Evolutionary conservation across 805 yeast genomes (phyloP), one percentile per base, ranked within the genome.

Genomic region (Cyberlindnera lachancei): DNA sequence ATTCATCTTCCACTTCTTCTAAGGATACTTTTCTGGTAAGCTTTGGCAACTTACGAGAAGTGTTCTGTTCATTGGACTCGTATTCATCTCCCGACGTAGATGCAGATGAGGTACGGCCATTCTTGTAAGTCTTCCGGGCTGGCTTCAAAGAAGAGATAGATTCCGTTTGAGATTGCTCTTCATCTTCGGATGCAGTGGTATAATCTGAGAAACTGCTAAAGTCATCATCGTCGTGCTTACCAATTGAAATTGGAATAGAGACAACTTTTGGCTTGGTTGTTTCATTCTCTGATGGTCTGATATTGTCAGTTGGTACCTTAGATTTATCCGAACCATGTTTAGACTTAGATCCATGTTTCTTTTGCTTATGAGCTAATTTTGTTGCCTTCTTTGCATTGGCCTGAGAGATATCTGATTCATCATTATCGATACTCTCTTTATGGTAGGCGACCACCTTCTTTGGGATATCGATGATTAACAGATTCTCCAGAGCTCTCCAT

Each of bases 1-100:
- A 35, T 28, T 45, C 48, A 38, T 45, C 50, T 18, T 44, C 46
- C 22, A 45, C 48, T 30, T 45, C 50, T 25, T 45, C 50, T 6
- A 45, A 14, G 4, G 48, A 37, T 9, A 44, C 50, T 18, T 26
- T 45, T 39, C 38, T 45, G 2, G 31, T 41, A 22, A 45, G 25
- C 25, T 45, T 45, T 26, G 50, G 46, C n/a, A 44, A 25, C 22
- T 33, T 35, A 15, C 10, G 7, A 33, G 21, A 7, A 25, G 21
- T 15, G n/a, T n/a, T n/a, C 23, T 30, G 23, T 11, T 33, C 37
- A 11, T 10, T 3, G 6, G 35, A 36, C 12, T 26, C 28, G 13
- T 5, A 6, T 15, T 36, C 35, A 15, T 27, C 13, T 11, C 18
- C 7, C 28, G 17, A 6, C 24, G 13, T 22, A 19, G 21, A 19